Percentiles rank a stretch among this genome's conserved stretches.
Evolutionary conservation across 2,329 filamentous ascomycete genomes (phyloP).

Genomic region (Simplicillium sp.): DNA sequence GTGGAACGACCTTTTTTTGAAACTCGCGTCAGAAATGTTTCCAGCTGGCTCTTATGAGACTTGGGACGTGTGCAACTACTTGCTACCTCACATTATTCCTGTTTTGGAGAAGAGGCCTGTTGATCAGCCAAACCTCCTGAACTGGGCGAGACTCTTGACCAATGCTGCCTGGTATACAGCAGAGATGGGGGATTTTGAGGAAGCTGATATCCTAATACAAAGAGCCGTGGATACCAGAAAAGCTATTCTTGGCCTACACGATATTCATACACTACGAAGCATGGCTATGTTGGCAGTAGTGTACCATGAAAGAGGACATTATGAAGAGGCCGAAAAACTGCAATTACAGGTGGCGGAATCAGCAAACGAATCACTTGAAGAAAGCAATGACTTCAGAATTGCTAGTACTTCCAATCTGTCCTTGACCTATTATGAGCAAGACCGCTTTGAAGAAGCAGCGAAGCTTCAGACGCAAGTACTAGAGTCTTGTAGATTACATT

Average conservation of each 20-base stretch:
- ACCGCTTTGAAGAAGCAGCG: conserved; percentile 5
- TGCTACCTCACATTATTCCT: conserved; percentile 10
- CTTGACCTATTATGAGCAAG: conserved; percentile 9
- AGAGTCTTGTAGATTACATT: no score
- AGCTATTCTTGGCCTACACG: conserved; percentile 5
- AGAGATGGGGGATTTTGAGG: no score
- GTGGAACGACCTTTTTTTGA: conserved; percentile 8
- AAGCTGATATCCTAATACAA: no score
- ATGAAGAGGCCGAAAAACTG: no score
- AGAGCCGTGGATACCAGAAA: conserved; percentile 3
- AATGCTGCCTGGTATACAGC: no score
- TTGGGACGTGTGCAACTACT: conserved; percentile 5
- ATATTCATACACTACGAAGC: no score
- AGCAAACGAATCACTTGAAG: no score
- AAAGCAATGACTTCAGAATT: conserved; percentile 5
- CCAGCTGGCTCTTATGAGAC: conserved; percentile 8
- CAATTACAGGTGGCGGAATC: no score
- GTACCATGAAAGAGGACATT: no score
- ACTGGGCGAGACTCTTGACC: no score
- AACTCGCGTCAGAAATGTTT: conserved; percentile 5
- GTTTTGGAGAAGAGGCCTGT: conserved; percentile 1
- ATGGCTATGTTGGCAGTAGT: no score
- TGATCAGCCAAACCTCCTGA: not conserved
- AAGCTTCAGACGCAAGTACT: conserved; percentile 1
- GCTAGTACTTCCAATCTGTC: conserved; percentile 5